Percentiles rank a stretch among this genome's conserved stretches.
These are phyloP conservation scores for Pseudofabraea citricarpa DNA, from an alignment of 2,329 filamentous ascomycete species.

Conservation along the genomic window DNA sequence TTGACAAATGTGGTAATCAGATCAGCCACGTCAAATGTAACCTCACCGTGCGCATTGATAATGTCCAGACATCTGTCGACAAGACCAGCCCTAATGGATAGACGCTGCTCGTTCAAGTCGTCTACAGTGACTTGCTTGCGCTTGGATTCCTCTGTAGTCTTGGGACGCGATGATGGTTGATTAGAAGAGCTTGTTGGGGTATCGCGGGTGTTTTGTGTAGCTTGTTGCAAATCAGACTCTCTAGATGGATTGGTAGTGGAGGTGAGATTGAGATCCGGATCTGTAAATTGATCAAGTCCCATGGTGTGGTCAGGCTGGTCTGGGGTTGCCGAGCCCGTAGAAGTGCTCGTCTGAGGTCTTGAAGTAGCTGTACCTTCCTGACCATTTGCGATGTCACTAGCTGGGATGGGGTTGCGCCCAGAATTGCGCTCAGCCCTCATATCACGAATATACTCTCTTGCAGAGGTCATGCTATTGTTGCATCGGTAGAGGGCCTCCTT, in stretches of 20 bases:
- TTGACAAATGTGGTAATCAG: conserved; percentile 71
- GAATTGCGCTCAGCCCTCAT: conserved; percentile 54
- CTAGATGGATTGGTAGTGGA: not conserved
- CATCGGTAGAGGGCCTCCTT: conserved; percentile 80
- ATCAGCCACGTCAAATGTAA: conserved; percentile 87
- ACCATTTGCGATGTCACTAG: conserved; percentile 44
- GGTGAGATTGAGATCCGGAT: not conserved
- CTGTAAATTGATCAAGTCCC: conserved; percentile 11
- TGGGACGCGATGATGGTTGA: not conserved
- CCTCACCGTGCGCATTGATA: conserved; percentile 78
- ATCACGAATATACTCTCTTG: conserved; percentile 71
- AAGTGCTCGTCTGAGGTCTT: conserved; percentile 25
- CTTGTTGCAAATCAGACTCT: not conserved
- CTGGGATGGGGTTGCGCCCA: conserved; percentile 62
- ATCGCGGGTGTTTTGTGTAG: not conserved
- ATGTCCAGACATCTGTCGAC: conserved; percentile 90
- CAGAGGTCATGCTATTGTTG: conserved; percentile 56
- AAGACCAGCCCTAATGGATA: conserved; percentile 66
- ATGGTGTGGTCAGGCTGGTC: conserved; percentile 18
- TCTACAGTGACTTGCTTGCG: conserved; percentile 56
- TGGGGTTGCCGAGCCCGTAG: conserved; percentile 22
- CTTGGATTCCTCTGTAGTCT: not conserved
- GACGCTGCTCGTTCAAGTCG: conserved; percentile 72
- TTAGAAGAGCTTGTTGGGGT: not conserved
- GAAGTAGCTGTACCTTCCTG: conserved; percentile 17